A percentile compares a stretch with the other conserved stretches of the same genome.
Evolutionary conservation across 2,329 filamentous ascomycete genomes (phyloP).

Genomic region (Paecilomyces fulvus): DNA sequence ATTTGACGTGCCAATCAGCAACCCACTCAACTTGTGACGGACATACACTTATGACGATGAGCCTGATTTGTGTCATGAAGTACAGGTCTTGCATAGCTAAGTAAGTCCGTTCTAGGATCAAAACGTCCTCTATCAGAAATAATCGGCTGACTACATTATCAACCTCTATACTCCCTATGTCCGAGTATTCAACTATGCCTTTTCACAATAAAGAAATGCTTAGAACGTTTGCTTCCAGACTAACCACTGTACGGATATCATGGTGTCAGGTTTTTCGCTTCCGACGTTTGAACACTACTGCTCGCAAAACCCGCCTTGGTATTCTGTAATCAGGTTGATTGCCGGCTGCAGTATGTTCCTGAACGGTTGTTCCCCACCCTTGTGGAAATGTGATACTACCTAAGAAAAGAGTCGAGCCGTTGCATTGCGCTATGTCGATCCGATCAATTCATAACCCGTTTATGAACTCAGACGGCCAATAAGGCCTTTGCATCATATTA

Average conservation of each 20-base stretch:
- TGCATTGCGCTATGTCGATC: not conserved
- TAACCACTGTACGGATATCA: not conserved
- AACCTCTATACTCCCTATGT: not conserved
- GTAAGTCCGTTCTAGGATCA: not conserved
- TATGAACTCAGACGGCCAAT: not conserved
- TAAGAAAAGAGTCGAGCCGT: not conserved
- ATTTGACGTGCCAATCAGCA: not conserved
- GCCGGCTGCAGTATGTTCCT: not conserved
- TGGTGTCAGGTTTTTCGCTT: not conserved
- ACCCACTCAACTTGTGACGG: not conserved
- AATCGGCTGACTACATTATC: not conserved
- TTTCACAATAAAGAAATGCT: not conserved
- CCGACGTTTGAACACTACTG: not conserved
- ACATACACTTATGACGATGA: not conserved
- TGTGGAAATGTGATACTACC: not conserved
- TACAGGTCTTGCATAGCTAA: not conserved
- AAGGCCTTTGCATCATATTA: not conserved
- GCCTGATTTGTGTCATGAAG: not conserved
- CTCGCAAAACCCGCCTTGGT: not conserved
- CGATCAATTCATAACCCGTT: not conserved
- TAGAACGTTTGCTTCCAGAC: not conserved
- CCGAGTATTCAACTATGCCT: not conserved
- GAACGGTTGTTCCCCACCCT: not conserved
- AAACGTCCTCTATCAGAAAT: too few species aligned
- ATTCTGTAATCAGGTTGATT: not conserved